These are phyloP conservation scores for Penicillium capsulatum DNA, from an alignment of 2,329 filamentous ascomycete species.

Conservation along the genomic window DNA sequence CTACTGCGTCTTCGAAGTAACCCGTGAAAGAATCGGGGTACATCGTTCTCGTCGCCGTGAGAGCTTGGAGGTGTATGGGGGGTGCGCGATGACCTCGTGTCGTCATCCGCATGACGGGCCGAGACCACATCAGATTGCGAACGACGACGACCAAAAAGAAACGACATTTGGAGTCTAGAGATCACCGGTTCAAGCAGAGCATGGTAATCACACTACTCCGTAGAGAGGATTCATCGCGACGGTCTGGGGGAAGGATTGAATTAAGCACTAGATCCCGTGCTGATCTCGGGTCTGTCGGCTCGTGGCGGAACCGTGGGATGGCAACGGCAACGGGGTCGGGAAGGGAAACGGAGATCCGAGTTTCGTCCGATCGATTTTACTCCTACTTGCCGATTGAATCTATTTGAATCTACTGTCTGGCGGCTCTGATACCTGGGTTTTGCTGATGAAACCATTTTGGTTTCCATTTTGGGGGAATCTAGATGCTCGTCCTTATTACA, in stretches of 20 bases:
- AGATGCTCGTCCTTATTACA: neutral
- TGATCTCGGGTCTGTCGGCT: neutral
- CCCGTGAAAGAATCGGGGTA: slow-evolving; percentile 17
- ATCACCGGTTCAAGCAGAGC: too few relatives aligned
- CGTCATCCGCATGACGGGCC: slow-evolving; percentile 7
- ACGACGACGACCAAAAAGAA: slow-evolving; percentile 28
- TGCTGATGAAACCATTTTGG: too few relatives aligned
- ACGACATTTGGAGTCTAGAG: slow-evolving; percentile 17
- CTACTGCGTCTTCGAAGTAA: slow-evolving; percentile 24
- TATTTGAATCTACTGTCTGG: too few relatives aligned
- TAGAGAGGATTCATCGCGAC: too few relatives aligned
- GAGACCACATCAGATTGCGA: slow-evolving; percentile 20
- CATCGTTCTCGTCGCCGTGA: slow-evolving; percentile 1
- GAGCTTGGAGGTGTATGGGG: slow-evolving; percentile 8
- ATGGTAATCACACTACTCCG: too few relatives aligned
- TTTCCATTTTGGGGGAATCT: neutral
- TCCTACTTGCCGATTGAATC: too few relatives aligned
- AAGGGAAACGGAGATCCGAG: slow-evolving; percentile 6
- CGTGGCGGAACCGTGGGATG: slow-evolving; percentile 2
- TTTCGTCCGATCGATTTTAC: slow-evolving; percentile 4
- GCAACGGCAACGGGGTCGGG: slow-evolving; percentile 10
- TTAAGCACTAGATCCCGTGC: neutral
- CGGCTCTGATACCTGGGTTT: too few relatives aligned
- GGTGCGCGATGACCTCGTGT: slow-evolving; percentile 8
- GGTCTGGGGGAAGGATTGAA: neutral